phyloP scores from a whole-genome alignment of 495 filamentous ascomycete genomes.

The Xanthoparmelia taractica region DNA sequence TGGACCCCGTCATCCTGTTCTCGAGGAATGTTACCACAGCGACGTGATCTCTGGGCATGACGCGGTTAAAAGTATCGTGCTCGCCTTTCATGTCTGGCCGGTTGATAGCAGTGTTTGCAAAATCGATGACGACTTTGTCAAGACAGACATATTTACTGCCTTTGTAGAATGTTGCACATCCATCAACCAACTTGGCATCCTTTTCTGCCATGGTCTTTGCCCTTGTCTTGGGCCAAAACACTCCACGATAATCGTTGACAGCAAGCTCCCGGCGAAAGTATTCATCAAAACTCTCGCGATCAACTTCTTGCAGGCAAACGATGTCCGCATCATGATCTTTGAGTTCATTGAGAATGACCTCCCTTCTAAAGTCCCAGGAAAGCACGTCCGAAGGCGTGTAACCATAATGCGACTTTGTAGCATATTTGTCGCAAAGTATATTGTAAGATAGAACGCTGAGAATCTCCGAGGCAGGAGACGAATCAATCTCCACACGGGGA shows the following conservation, averaged over 20 bases:
- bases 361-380: constrained; percentile 75
- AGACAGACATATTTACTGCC: constrained; percentile 81
- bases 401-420: constrained; percentile 74
- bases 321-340: constrained; percentile 76
- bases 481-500: constrained; percentile 62
- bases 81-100: constrained; percentile 90
- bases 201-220: constrained; percentile 85
- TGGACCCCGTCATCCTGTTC: constrained; percentile 75
- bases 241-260: constrained; percentile 80
- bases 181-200: constrained; percentile 80
- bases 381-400: constrained; percentile 75
- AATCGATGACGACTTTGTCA: constrained; percentile 88
- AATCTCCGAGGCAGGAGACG: constrained; percentile 47
- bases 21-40: constrained; percentile 85
- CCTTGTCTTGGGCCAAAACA: constrained; percentile 80
- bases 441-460: constrained; percentile 87
- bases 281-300: constrained; percentile 79
- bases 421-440: constrained; percentile 85
- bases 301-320: constrained; percentile 87
- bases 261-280: constrained; percentile 78
- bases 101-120: constrained; percentile 83
- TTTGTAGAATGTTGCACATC: constrained; percentile 96
- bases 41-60: constrained; percentile 97
- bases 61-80: constrained; percentile 92
- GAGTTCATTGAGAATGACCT: constrained; percentile 73